Percentiles rank a stretch among this genome's conserved stretches.
Conservation (phyloP, 495 filamentous ascomycete species). For the Hypomontagnella monticulosa region DNA sequence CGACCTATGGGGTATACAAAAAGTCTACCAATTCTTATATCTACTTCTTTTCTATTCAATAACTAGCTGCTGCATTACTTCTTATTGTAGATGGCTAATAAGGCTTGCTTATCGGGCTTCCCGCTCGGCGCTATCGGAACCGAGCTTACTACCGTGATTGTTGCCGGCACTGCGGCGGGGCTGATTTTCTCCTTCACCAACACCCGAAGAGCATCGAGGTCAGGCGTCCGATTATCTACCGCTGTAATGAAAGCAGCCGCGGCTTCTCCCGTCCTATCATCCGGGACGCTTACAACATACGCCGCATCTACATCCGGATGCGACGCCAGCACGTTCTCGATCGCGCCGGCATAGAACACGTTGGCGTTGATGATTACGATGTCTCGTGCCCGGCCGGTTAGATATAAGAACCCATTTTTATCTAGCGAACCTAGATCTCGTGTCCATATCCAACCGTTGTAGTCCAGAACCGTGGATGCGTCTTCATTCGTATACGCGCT, state of each 20-base stretch:
- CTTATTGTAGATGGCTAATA: neutral
- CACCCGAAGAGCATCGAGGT: neutral
- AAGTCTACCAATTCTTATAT: too few relatives aligned
- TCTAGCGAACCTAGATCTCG: conserved; percentile 10
- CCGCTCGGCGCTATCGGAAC: conserved; percentile 17
- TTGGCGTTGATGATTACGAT: conserved; percentile 19
- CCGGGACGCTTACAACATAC: conserved; percentile 15
- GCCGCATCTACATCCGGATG: conserved; percentile 22
- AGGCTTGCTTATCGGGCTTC: conserved; percentile 16
- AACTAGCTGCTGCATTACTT: neutral
- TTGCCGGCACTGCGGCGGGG: conserved; percentile 2
- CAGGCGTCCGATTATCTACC: neutral
- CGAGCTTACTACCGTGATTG: neutral
- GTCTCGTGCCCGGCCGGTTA: conserved; percentile 13
- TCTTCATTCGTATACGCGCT: conserved; percentile 9
- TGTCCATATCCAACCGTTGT: conserved; percentile 8
- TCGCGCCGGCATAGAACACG: conserved; percentile 9
- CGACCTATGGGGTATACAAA: too few relatives aligned
- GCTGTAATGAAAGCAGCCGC: conserved; percentile 8
- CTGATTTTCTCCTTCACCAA: conserved; percentile 13
- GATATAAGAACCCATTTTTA: neutral
- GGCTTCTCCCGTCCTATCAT: conserved; percentile 27
- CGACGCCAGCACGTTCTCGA: conserved; percentile 11
- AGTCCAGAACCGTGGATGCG: neutral
- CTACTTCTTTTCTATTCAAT: too few relatives aligned